Base-by-base conservation (phyloP, 2,329 filamentous ascomycete species). In the Dactylellina haptotyla region DNA sequence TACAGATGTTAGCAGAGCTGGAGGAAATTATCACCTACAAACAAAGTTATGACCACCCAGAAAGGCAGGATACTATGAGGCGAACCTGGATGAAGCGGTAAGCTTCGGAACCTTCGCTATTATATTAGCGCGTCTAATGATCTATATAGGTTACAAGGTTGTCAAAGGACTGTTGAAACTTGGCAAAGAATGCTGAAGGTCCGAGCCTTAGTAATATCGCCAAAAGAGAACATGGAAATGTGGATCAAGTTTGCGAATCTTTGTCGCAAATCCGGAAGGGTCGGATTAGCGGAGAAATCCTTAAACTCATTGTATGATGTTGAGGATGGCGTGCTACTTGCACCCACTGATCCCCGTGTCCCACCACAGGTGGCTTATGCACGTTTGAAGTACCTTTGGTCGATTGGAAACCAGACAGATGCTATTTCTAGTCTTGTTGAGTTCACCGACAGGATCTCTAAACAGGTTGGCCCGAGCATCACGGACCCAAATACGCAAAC, bases 211-310 rank as follows among this genome's bases (percentile, higher is more conserved):
- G 95, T 99, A 70, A 94, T 98, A 74, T 89, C 89, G 0, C 94
- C 96, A 0, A 88, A 88, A 32, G 93, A 99, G 80, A 97, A 97
- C 79, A 92, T 96, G 84, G 91, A 96, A 78, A 99, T 99, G 93
- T 97, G 93, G 89, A 98, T 99, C 84, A 99, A 99, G 80, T 99
- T 97, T 80, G 92, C 95, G 78, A 99, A 98, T 78, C 87, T 99
- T 4, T 99, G 96, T 81, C 91, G 96, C 78, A 99, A 99, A 81
- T 97, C 94, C 46, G 91, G 92, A 67, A 90, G 95, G 28, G 93
- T 94, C 85, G 94, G 95, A 8, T 86, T 99, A 53, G 95, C 95
- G 0, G 95, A 99, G 82, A 96, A 97, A 82, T 96, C 93, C 9
- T 84, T 99, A 59, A 93, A 95, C 80, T 92, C 92, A 74, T 84